Evolutionary conservation across 768 basidiomycete genomes (phyloP).

Genomic region (Leccinum disarticulatum): DNA sequence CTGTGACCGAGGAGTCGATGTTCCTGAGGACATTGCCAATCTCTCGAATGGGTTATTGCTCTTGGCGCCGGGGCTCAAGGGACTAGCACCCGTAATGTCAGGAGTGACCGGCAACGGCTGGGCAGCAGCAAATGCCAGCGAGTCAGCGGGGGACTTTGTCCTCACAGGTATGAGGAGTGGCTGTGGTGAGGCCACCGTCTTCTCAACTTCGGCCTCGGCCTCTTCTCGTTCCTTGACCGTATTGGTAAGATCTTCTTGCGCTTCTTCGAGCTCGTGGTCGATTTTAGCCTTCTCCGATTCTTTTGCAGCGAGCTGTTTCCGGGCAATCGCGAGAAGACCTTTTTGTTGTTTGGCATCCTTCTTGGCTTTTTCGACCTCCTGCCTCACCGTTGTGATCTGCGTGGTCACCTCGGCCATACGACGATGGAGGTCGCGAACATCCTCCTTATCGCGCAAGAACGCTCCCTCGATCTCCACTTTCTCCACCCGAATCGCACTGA

Average conservation of each 20-base stretch:
- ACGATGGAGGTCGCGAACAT: constrained; percentile 80
- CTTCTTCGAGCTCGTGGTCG: constrained; percentile 72
- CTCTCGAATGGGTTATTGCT: constrained; percentile 94
- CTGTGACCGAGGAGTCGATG: constrained; percentile 45
- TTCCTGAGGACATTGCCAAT: constrained; percentile 48
- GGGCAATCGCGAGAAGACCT: constrained; percentile 89
- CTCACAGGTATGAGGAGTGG: constrained; percentile 28
- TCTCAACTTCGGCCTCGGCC: constrained; percentile 51
- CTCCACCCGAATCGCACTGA: constrained; percentile 85
- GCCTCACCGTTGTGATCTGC: constrained; percentile 68
- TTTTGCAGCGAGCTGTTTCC: constrained; percentile 86
- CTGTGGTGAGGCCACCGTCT: constrained; percentile 14
- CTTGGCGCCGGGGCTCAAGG: constrained; percentile 51
- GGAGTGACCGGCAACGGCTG: constrained; percentile 75
- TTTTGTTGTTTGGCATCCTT: constrained; percentile 97
- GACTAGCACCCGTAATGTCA: constrained; percentile 45
- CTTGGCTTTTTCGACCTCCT: constrained; percentile 80
- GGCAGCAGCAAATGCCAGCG: constrained; percentile 60
- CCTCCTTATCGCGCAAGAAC: constrained; percentile 91
- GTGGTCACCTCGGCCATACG: constrained; percentile 79
- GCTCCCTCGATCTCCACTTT: constrained; percentile 89
- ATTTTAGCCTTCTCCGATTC: constrained; percentile 73
- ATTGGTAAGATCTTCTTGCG: constrained; percentile 50
- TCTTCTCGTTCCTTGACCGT: constrained; percentile 56
- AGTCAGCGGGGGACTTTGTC: constrained; percentile 44